These are phyloP conservation scores for Saccharomyces hybrid DNA, from an alignment of 1,139 yeast species.

Conservation along the genomic window DNA sequence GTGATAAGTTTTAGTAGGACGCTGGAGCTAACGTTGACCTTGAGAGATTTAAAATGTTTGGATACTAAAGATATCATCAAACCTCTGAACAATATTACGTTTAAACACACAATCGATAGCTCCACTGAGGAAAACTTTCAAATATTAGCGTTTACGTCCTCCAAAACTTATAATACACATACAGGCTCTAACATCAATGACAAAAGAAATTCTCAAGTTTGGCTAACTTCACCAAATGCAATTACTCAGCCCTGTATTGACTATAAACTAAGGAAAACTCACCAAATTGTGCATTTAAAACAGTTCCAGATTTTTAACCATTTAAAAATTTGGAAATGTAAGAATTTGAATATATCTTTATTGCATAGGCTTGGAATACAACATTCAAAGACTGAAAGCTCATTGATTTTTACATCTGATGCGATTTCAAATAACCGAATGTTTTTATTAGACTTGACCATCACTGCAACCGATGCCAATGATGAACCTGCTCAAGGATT, in stretches of 20 bases:
- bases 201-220: conserved; percentile 8
- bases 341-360: background rate
- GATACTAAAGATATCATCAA: conserved; percentile 4
- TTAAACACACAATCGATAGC: conserved; percentile 18
- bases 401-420: background rate
- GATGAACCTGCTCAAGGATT: conserved; percentile 5
- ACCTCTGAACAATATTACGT: conserved; percentile 12
- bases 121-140: conserved; percentile 14
- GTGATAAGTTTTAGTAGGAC: conserved; percentile 23
- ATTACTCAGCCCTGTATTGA: conserved; percentile 13
- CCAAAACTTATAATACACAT: background rate
- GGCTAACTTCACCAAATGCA: conserved; percentile 17
- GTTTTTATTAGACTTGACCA: background rate
- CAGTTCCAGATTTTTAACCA: conserved; percentile 11
- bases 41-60: conserved; percentile 5
- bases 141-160: conserved; percentile 6
- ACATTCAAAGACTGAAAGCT: background rate
- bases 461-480: background rate
- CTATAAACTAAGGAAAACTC: conserved; percentile 9
- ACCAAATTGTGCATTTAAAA: conserved; percentile 8
- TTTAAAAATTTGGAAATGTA: background rate
- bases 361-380: background rate
- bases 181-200: conserved; percentile 4
- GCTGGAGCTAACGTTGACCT: conserved; percentile 13
- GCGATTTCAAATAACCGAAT: background rate